These are phyloP conservation scores for Trypanosoma brucei DNA, from an alignment of 208 protist species.

Conservation along the genomic window DNA sequence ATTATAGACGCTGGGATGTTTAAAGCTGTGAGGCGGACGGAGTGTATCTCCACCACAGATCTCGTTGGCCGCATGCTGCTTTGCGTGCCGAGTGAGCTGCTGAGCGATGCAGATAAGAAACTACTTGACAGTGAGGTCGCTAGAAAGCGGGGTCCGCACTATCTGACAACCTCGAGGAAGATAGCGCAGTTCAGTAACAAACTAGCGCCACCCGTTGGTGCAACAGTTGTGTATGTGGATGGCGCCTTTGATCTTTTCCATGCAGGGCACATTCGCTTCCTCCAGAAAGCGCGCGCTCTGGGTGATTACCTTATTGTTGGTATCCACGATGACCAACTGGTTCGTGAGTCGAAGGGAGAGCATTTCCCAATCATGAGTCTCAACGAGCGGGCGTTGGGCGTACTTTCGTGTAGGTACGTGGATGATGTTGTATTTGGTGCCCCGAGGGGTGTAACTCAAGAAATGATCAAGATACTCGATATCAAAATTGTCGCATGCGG, in stretches of 20 bases:
- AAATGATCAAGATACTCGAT: constrained; percentile 89
- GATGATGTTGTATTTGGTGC: constrained; percentile 99
- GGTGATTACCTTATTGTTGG: constrained; percentile 96
- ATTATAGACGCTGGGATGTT: constrained; percentile 91
- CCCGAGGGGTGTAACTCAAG: constrained; percentile 88
- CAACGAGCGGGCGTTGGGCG: constrained; percentile 95
- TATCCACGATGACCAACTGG: constrained; percentile 92
- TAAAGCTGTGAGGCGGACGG: constrained; percentile 92
- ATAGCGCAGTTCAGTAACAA: constrained; percentile 96
- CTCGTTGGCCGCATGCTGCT: constrained; percentile 97
- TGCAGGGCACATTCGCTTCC: constrained; percentile 91
- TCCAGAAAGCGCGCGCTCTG: constrained; percentile 89
- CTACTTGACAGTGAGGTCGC: constrained; percentile 29
- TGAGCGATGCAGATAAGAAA: constrained; percentile 33
- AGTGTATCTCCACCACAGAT: constrained; percentile 97
- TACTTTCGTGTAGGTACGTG: constrained; percentile 96
- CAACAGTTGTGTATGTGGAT: constrained; percentile 95
- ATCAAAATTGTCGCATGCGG: constrained; percentile 86
- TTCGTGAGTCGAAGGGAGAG: constrained; percentile 86
- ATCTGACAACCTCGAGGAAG: constrained; percentile 90
- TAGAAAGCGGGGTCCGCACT: constrained; percentile 33
- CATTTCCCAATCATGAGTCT: constrained; percentile 98
- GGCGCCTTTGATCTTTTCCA: constrained; percentile 98
- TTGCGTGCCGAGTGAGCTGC: constrained; percentile 79
- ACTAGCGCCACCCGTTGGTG: constrained; percentile 50